Evolutionary conservation across 306 rosid genomes (phyloP).

Genomic region (Trichosanthes truncata): DNA sequence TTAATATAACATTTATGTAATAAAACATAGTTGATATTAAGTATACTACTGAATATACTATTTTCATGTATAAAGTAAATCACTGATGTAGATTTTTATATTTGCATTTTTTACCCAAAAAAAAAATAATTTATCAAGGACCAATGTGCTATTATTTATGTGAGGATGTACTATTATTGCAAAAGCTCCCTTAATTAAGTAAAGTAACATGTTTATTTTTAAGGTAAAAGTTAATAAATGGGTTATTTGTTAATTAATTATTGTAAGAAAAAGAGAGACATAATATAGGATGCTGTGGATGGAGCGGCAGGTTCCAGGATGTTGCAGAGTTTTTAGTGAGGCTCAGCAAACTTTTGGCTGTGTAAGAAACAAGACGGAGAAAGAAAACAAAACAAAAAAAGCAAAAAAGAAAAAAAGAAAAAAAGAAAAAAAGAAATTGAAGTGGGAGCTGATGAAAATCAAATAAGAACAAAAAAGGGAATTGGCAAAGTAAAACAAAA

Average conservation of each 20-base stretch:
- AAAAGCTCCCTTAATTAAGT: too few species aligned
- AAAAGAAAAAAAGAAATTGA: not conserved
- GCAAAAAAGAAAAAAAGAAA: not conserved
- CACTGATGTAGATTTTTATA: too few species aligned
- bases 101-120: too few species aligned
- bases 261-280: not conserved
- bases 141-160: too few species aligned
- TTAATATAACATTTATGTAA: too few species aligned
- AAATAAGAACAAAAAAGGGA: not conserved
- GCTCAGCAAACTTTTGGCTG: not conserved
- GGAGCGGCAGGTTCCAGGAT: conserved; percentile 49
- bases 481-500: not conserved
- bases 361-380: not conserved
- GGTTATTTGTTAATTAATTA: not conserved
- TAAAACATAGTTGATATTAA: too few species aligned
- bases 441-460: not conserved
- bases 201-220: too few species aligned
- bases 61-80: too few species aligned
- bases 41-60: too few species aligned
- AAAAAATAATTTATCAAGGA: too few species aligned
- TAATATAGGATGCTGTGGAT: conserved; percentile 35
- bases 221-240: not conserved
- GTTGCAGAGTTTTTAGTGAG: not conserved
- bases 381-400: not conserved
- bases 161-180: too few species aligned